phyloP scores from a whole-genome alignment of 768 basidiomycete genomes.

The Tylopilus subfusipes region DNA sequence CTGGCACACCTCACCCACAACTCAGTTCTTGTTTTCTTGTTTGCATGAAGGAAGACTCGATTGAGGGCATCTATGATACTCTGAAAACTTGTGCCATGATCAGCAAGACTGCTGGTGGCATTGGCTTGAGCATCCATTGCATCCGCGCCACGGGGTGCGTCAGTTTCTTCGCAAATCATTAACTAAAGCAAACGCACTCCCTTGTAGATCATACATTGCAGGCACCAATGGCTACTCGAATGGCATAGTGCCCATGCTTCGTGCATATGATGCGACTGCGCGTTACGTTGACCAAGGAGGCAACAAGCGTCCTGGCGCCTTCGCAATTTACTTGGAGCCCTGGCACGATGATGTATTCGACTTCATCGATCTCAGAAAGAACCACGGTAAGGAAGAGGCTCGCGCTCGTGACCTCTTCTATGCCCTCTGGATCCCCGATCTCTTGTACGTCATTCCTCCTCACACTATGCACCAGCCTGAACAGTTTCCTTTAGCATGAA shows the following conservation, averaged over 20 bases:
- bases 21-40: slow-evolving; percentile 96
- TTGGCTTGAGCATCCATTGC: slow-evolving; percentile 93
- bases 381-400: slow-evolving; percentile 97
- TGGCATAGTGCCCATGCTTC: slow-evolving; percentile 98
- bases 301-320: slow-evolving; percentile 98
- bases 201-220: slow-evolving; percentile 87
- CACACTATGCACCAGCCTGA: neutral
- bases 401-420: slow-evolving; percentile 97
- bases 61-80: slow-evolving; percentile 99
- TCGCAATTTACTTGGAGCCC: slow-evolving; percentile 97
- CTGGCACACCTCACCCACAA: slow-evolving; percentile 94
- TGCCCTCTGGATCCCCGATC: slow-evolving; percentile 95
- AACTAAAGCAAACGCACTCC: neutral
- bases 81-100: slow-evolving; percentile 99
- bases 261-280: slow-evolving; percentile 95
- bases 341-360: slow-evolving; percentile 99
- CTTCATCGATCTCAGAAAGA: slow-evolving; percentile 96
- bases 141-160: slow-evolving; percentile 91
- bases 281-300: slow-evolving; percentile 99
- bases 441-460: slow-evolving; percentile 61
- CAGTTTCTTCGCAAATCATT: neutral
- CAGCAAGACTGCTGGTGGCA: slow-evolving; percentile 98
- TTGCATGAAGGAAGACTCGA: slow-evolving; percentile 97
- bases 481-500: slow-evolving; percentile 67
- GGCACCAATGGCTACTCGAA: slow-evolving; percentile 99